phyloP scores from a whole-genome alignment of 176 grass and related monocot species.

The Saccharum officinarum region DNA sequence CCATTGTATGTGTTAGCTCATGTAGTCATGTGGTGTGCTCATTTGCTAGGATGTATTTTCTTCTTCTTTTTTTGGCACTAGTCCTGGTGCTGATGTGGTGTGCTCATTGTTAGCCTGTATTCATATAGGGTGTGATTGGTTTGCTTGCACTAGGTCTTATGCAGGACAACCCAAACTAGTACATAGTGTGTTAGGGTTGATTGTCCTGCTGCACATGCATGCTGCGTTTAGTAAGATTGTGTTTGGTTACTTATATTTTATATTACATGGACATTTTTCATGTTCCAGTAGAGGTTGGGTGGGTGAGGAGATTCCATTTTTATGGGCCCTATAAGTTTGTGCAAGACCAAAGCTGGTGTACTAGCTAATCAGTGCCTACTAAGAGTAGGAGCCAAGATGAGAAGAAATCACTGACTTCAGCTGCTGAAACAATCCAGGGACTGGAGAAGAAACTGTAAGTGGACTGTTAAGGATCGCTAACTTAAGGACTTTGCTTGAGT shows the following conservation, averaged over 20 bases:
- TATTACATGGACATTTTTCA: neutral
- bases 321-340: neutral
- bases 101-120: neutral
- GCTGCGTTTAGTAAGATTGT: neutral
- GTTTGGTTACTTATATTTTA: neutral
- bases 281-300: neutral
- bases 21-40: neutral
- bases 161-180: neutral
- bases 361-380: neutral
- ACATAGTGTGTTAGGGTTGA: neutral
- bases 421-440: slow-evolving; percentile 90
- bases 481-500: slow-evolving; percentile 76
- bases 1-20: neutral
- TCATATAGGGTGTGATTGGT: neutral
- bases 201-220: neutral
- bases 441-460: slow-evolving; percentile 74
- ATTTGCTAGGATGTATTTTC: neutral
- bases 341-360: neutral
- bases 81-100: neutral
- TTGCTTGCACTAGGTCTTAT: neutral
- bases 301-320: neutral
- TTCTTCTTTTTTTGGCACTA: neutral
- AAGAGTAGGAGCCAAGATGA: slow-evolving; percentile 16
- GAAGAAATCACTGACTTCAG: slow-evolving; percentile 59
- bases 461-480: slow-evolving; percentile 92